phyloP scores from a whole-genome alignment of 1,139 yeast genomes.

The Spencermartinsiella ligniputridi region DNA sequence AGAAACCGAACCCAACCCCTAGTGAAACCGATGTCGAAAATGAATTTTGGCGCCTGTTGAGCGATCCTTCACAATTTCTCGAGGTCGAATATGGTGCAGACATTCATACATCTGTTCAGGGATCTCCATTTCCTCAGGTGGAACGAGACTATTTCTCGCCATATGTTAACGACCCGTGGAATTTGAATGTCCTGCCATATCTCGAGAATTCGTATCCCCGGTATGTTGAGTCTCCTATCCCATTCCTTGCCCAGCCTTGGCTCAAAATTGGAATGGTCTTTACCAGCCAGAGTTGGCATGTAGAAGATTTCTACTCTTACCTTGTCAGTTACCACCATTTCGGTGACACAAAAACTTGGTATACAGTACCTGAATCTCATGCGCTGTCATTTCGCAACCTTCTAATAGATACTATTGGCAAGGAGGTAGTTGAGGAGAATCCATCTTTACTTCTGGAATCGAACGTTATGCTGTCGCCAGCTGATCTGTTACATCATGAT shows the following conservation, averaged over 20 bases:
- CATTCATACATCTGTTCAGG: conserved; percentile 42
- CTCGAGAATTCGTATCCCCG: conserved; percentile 48
- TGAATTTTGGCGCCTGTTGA: conserved; percentile 37
- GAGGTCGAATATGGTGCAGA: conserved; percentile 48
- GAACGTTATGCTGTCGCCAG: conserved; percentile 77
- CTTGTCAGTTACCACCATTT: conserved; percentile 57
- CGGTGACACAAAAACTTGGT: conserved; percentile 70
- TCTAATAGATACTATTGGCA: conserved; percentile 39
- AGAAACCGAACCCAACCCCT: conserved; percentile 5
- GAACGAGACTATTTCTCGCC: conserved; percentile 27
- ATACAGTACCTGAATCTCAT: conserved; percentile 65
- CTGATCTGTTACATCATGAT: conserved; percentile 46
- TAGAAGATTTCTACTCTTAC: conserved; percentile 69
- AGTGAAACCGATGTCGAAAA: conserved; percentile 29
- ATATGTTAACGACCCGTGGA: conserved; percentile 53
- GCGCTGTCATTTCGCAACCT: conserved; percentile 45
- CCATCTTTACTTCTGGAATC: conserved; percentile 83
- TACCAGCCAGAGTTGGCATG: conserved; percentile 63
- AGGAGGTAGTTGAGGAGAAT: conserved; percentile 64
- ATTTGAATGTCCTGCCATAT: conserved; percentile 57
- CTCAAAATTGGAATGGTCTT: conserved; percentile 60
- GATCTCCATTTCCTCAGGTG: conserved; percentile 47
- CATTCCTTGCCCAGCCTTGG: conserved; percentile 40
- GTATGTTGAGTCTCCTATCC: conserved; percentile 39
- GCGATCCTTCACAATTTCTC: conserved; percentile 33